phyloP scores from a whole-genome alignment of 2,329 filamentous ascomycete species.

The Tolypocladium cylindrosporum region DNA sequence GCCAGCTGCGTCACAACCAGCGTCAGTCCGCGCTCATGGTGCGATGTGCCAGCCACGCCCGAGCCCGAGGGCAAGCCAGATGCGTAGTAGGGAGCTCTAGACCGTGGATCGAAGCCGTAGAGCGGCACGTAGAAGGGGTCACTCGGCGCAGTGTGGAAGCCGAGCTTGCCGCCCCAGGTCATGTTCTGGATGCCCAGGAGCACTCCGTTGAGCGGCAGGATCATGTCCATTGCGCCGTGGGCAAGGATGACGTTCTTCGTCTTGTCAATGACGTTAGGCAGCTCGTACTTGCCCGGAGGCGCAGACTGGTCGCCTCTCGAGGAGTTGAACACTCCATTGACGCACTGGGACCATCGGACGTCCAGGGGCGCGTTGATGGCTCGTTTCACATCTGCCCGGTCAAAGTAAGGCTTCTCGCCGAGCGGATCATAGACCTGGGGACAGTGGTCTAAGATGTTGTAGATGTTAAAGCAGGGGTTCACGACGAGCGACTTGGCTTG shows the following conservation, averaged over 20 bases:
- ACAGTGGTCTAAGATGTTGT: conserved; percentile 63
- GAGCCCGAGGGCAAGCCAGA: conserved; percentile 42
- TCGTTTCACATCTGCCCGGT: conserved; percentile 57
- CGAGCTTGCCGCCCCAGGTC: conserved; percentile 64
- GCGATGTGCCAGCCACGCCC: conserved; percentile 59
- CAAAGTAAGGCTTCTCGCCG: conserved; percentile 65
- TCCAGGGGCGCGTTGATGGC: conserved; percentile 52
- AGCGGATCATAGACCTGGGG: conserved; percentile 61
- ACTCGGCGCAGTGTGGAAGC: conserved; percentile 52
- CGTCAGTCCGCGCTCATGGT: conserved; percentile 68
- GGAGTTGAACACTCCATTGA: conserved; percentile 4
- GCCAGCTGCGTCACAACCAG: conserved; percentile 52
- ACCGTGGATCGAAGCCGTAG: conserved; percentile 16
- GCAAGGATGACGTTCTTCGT: conserved; percentile 65
- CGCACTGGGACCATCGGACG: conserved; percentile 9
- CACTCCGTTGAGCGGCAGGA: conserved; percentile 59
- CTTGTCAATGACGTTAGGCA: conserved; percentile 63
- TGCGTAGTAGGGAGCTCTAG: conserved; percentile 34
- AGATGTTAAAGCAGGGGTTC: conserved; percentile 76
- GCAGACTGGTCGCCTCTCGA: conserved; percentile 11
- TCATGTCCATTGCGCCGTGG: conserved; percentile 61
- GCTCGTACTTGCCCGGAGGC: conserved; percentile 44
- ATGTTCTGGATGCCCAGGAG: conserved; percentile 70
- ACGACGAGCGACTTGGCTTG: conserved; percentile 38
- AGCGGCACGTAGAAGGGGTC: conserved; percentile 58